A percentile compares a stretch with the other conserved stretches of the same genome.
Evolutionary conservation across 495 filamentous ascomycete species (phyloP).

Genomic region (Penicillium malachiteum): DNA sequence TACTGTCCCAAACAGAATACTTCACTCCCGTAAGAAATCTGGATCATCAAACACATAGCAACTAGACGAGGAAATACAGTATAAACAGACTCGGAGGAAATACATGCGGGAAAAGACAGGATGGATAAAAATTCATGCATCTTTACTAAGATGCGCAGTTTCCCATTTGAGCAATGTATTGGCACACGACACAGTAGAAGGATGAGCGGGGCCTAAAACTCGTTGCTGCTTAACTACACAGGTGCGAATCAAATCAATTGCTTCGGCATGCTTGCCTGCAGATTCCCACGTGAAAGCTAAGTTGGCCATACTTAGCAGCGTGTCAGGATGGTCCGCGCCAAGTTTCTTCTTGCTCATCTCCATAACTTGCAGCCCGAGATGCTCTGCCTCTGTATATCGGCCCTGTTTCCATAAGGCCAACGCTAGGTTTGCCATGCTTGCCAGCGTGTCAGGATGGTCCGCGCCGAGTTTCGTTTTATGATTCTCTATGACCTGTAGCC

Average conservation of each 20-base stretch:
- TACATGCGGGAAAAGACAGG: too few relatives aligned
- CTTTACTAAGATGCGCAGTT: background rate
- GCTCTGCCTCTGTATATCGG: too few relatives aligned
- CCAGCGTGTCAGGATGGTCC: slow-evolving; percentile 1
- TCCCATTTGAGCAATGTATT: background rate
- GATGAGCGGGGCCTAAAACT: background rate
- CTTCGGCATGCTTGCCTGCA: background rate
- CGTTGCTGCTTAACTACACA: background rate
- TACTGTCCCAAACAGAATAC: too few relatives aligned
- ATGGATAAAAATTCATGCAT: too few relatives aligned
- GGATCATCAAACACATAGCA: too few relatives aligned
- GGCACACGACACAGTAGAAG: background rate
- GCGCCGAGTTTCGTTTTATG: background rate
- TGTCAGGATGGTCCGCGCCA: background rate
- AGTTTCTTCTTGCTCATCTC: too few relatives aligned
- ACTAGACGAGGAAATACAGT: too few relatives aligned
- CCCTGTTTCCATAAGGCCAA: too few relatives aligned
- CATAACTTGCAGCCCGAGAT: too few relatives aligned
- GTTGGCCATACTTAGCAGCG: background rate
- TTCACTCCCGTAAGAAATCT: too few relatives aligned
- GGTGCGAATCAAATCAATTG: background rate
- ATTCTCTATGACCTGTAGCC: slow-evolving; percentile 20
- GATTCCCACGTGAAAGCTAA: background rate
- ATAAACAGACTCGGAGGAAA: too few relatives aligned
- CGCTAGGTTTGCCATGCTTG: slow-evolving; percentile 15